Evolutionary conservation across 116 monocot genomes (phyloP).

Genomic region (Cymodocea nodosa): DNA sequence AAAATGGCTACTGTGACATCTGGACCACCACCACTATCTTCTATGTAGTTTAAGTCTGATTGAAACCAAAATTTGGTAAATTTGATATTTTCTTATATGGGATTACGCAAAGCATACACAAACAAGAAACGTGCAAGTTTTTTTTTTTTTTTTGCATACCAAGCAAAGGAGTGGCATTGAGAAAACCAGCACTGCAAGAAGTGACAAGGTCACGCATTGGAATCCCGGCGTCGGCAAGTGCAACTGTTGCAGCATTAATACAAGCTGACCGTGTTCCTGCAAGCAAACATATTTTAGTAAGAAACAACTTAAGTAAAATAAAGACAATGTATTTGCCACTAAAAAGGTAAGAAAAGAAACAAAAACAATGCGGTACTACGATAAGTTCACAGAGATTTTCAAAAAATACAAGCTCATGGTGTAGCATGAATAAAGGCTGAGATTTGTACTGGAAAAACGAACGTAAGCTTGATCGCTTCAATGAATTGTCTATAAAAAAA

Average conservation of each 20-base stretch:
- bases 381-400: too few relatives aligned
- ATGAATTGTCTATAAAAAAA: too few relatives aligned
- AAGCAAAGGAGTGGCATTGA: conserved; percentile 63
- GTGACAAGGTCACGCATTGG: conserved; percentile 90
- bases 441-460: too few relatives aligned
- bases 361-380: too few relatives aligned
- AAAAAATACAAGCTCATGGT: too few relatives aligned
- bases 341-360: too few relatives aligned
- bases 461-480: too few relatives aligned
- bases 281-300: not conserved
- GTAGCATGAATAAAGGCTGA: too few relatives aligned
- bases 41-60: conserved; percentile 87
- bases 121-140: not conserved
- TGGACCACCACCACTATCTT: conserved; percentile 94
- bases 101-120: not conserved
- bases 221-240: conserved; percentile 94
- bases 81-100: not conserved
- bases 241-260: conserved; percentile 97
- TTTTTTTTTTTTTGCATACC: conserved; percentile 22
- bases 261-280: conserved; percentile 92
- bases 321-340: too few relatives aligned
- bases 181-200: conserved; percentile 94
- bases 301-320: not conserved
- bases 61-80: not conserved
- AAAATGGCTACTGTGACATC: conserved; percentile 92